Conservation (phyloP, 2,329 filamentous ascomycete genomes). For the Seiridium unicorne region DNA sequence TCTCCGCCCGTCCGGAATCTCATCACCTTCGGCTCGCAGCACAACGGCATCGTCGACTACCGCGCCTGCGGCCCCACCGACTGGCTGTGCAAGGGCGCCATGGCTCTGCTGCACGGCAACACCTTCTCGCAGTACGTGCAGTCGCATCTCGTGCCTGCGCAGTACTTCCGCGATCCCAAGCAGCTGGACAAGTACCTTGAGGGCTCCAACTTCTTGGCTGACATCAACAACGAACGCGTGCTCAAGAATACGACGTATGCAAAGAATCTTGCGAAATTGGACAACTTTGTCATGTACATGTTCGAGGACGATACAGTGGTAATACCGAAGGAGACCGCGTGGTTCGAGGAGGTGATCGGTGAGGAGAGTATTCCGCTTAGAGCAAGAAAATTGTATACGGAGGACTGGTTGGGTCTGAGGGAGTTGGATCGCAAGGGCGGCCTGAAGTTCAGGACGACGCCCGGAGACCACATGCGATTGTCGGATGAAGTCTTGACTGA, state of each 20-base stretch:
- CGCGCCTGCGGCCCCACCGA: conserved; percentile 69
- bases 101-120: conserved; percentile 74
- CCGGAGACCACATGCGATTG: conserved; percentile 84
- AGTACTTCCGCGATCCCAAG: conserved; percentile 81
- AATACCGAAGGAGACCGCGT: conserved; percentile 84
- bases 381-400: conserved; percentile 71
- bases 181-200: conserved; percentile 73
- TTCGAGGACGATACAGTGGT: conserved; percentile 85
- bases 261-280: conserved; percentile 64
- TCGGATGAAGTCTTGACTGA: conserved; percentile 62
- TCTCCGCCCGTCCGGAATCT: conserved; percentile 70
- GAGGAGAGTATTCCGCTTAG: conserved; percentile 66
- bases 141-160: conserved; percentile 79
- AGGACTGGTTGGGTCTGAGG: conserved; percentile 92
- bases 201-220: conserved; percentile 83
- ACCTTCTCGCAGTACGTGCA: conserved; percentile 82
- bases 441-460: conserved; percentile 69
- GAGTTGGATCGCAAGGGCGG: conserved; percentile 75
- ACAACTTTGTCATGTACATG: conserved; percentile 84
- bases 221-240: conserved; percentile 89
- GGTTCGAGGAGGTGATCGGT: conserved; percentile 84
- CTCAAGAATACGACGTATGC: conserved; percentile 74
- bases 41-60: conserved; percentile 89
- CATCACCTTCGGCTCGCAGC: conserved; percentile 86
- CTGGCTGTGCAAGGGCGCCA: conserved; percentile 77